A percentile compares a stretch with the other conserved stretches of the same genome.
phyloP scores from a whole-genome alignment of 371 early-diverging fungal species.

The Coemansia sp. region DNA sequence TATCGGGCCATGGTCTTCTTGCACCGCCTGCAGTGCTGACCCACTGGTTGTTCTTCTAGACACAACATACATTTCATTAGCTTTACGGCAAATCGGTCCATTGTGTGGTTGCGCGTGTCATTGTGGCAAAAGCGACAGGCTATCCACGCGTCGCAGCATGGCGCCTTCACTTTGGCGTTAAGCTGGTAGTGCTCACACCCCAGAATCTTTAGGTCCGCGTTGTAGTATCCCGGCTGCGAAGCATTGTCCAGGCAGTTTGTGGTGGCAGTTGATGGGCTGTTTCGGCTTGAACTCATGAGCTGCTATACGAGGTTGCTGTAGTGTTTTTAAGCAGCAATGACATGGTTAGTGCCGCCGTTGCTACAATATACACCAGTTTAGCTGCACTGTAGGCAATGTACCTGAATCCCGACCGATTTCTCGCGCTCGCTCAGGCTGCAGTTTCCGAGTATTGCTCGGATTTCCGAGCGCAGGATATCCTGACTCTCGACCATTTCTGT shows the following conservation, averaged over 20 bases:
- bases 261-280: not conserved
- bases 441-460: constrained; percentile 18
- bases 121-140: constrained; percentile 98
- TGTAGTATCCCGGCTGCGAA: constrained; percentile 9
- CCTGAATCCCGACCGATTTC: constrained; percentile 27
- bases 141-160: constrained; percentile 89
- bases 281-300: not conserved
- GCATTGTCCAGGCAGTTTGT: not conserved
- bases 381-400: not conserved
- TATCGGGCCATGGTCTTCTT: constrained; percentile 67
- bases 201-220: constrained; percentile 25
- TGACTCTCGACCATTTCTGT: not conserved
- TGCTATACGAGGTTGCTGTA: not conserved
- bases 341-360: not conserved
- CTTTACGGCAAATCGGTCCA: constrained; percentile 76
- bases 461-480: constrained; percentile 18
- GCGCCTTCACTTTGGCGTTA: constrained; percentile 80
- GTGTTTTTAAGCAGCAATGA: not conserved
- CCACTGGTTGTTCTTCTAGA: constrained; percentile 73
- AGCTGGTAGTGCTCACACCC: constrained; percentile 96
- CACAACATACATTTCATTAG: constrained; percentile 96
- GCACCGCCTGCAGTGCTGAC: constrained; percentile 76
- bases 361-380: not conserved
- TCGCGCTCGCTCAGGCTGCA: constrained; percentile 11
- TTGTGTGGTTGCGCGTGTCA: constrained; percentile 78